Evolutionary conservation across 2,329 filamentous ascomycete genomes (phyloP), one percentile per base, ranked within the genome.

Genomic region (Neofusicoccum sp.): DNA sequence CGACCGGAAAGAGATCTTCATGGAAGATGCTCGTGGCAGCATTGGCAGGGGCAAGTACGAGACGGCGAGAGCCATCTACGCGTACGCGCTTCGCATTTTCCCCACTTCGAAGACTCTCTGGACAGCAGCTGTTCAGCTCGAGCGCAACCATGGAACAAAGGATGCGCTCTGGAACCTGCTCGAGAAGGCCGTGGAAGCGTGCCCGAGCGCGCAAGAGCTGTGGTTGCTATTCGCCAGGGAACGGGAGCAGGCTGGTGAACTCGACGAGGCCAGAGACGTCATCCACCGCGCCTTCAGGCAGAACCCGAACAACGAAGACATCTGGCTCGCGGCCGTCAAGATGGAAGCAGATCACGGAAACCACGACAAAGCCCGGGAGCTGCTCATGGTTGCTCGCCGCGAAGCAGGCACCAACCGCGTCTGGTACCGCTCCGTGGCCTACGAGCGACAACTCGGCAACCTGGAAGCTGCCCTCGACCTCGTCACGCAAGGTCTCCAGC

Each of bases 181-280:
- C 3, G 93, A 97, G 75, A 96, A 96, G 74, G 93, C 93, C 0
- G 93, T 97, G 36, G 94, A 96, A 73, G 92, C 93, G 6, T 97
- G 94, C 70, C 94, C 95, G 1, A 90, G 92, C 67, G 93, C 90
- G 68, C 93, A 97, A 76, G 89, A 93, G 22, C 80, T 99, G 22
- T 99, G 95, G 95, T 89, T 99, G 84, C 90, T 96, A 82, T 88
- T 97, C 60, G 95, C 94, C 39, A 92, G 94, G 77, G 95, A 98
- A 79, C 96, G 93, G 73, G 95, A 92, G 91, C 87, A 95, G 72
- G 87, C 90, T 2, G 93, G 93, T 56, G 89, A 96, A 70, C 88
- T 96, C 48, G 89, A 97, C 73, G 92, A 92, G 66, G 93, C 95
- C 11, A 87, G 95, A 62, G 84, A 88, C 66, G 93, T 98, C 1